These are phyloP conservation scores for Phytopythium oedochilum DNA, from an alignment of 352 stramenopile species.

Conservation along the genomic window DNA sequence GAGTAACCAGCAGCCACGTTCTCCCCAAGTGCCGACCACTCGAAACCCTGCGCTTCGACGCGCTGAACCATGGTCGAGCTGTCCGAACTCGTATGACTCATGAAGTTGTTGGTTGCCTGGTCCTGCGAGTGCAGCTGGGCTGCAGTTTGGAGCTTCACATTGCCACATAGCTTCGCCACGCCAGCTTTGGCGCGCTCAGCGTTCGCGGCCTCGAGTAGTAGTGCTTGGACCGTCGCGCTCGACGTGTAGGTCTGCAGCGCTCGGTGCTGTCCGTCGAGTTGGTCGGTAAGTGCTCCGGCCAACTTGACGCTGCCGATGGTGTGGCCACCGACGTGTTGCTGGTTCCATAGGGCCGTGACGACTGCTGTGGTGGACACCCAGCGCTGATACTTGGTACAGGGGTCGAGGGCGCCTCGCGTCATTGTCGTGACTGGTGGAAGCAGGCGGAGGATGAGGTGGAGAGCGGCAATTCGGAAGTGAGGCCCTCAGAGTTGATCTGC, in stretches of 20 bases:
- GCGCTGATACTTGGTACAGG: neutral
- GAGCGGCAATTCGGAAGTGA: neutral
- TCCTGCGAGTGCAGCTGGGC: conserved; percentile 19
- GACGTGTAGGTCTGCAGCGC: conserved; percentile 3
- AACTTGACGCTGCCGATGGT: neutral
- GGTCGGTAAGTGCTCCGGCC: neutral
- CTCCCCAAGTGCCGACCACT: conserved; percentile 6
- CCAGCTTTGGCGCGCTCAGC: neutral
- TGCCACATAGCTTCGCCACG: conserved; percentile 12
- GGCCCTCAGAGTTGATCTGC: neutral
- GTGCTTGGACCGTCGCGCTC: neutral
- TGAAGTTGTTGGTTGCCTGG: conserved; percentile 12
- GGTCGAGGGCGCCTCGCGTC: neutral
- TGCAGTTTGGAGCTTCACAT: conserved; percentile 11
- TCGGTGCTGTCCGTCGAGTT: neutral
- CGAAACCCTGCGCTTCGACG: conserved; percentile 11
- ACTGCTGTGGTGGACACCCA: neutral
- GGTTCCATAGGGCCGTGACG: neutral
- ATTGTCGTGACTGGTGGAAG: neutral
- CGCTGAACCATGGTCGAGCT: conserved; percentile 9
- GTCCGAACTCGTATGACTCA: conserved; percentile 16
- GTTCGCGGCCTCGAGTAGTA: neutral
- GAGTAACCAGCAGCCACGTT: conserved; percentile 29
- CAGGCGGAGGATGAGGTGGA: neutral
- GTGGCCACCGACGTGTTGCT: neutral